Evolutionary conservation across 1,284 basidiomycete genomes (phyloP), one percentile per base, ranked within the genome.

Genomic region (Ganoderma multipileum): DNA sequence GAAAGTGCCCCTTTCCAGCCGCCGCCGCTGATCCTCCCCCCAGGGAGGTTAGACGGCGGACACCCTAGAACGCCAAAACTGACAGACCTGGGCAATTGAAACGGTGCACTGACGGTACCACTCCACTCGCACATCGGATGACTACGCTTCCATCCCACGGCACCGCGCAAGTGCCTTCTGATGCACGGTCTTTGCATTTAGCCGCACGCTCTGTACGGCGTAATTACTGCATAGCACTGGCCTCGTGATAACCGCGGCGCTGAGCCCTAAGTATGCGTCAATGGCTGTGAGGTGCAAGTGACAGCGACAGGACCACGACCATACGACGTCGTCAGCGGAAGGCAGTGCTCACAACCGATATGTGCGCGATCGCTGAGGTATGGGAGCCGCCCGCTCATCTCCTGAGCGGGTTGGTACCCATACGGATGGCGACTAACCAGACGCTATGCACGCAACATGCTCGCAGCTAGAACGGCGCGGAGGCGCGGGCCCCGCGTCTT

Each of bases 381-480:
- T 50, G 47, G 23, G 47, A n/a, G 23, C 23, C 14, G 8, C 23
- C 36, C 8, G 8, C 12, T 12, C 38, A 41, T 60, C 23, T 41
- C 12, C 38, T 1, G 38, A 16, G 38, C n/a, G 38, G 36, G n/a
- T 16, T 8, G 12, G 16, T 14, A n/a, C 28, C 55, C 55, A 38
- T 33, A 58, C 33, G 33, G 33, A n/a, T 38, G 33, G 55, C 33
- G 33, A 58, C 55, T 33, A 58, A 39, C 23, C 38, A 38, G 26
- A 60, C 38, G 23, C 36, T 39, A 41, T 26, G 39, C 38, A 39
- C 23, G 26, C 55, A 28, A 39, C 58, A 41, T n/a, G 58, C 16
- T 60, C 55, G 58, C 58, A 41, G 58, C 58, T 60, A 60, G 58
- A 60, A 60, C 58, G 58, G 58, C n/a, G 58, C 38, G 58, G 58